Evolutionary conservation across 83 land plant genomes (phyloP), one percentile per base, ranked within the genome.

Genomic region (Isoetes engelmannii): DNA sequence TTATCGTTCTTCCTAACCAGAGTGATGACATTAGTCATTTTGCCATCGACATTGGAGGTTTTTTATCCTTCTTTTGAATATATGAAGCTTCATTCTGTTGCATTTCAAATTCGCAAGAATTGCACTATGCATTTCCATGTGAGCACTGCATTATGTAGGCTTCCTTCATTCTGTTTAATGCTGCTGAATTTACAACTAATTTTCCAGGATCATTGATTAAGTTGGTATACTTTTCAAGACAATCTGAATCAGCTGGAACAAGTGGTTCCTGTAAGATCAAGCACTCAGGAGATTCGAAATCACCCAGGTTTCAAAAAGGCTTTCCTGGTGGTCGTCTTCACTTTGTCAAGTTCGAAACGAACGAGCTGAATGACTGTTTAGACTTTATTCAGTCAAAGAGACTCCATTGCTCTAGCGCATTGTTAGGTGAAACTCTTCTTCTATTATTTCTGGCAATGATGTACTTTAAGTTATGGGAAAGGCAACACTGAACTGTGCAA

Each of bases 161-260:
- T 28, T 28, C 37, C 37, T 28, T 2, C 37, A 28, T 28, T 28
- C 37, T 28, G 37, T 28, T 28, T 2, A 28, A 28, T 28, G 37
- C 37, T 28, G 37, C 37, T 28, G 37, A 28, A 28, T 28, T 28
- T 28, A 28, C 2, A 28, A 28, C 37, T 28, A 28, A 28, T 53
- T 65, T 18, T 65, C 43, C 81, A 90, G 98, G 98, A 48, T 90
- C 98, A 5, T 81, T 93, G 44, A 90, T 93, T 48, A 93, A 93
- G 74, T 69, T 93, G 64, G 96, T 93, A 15, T 93, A 93, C 55
- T 93, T 93, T 71, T 93, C 98, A 68, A 82, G 96, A 67, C 92
- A 80, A 51, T 57, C 78, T 44, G 13, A 28, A 9, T 41, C 44
- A 12, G 20, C 85, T 69, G 63, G 72, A 75, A 12, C n/a, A 12